phyloP scores from a whole-genome alignment of 1,284 basidiomycete species.

The Chondrostereum purpureum region DNA sequence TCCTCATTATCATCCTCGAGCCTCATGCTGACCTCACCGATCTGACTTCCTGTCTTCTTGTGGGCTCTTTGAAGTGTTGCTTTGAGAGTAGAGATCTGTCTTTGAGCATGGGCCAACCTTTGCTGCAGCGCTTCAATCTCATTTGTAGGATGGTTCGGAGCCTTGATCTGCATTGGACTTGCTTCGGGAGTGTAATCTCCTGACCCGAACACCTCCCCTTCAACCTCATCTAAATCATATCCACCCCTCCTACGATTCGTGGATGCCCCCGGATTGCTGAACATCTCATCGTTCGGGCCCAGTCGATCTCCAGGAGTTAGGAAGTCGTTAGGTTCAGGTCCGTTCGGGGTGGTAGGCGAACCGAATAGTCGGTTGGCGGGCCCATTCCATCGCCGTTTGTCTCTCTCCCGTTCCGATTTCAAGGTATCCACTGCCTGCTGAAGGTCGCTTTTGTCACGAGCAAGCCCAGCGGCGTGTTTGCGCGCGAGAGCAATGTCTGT shows the following conservation, averaged over 20 bases:
- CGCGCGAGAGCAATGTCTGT: conserved; percentile 88
- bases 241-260: conserved; percentile 35
- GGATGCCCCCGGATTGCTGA: conserved; percentile 57
- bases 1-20: conserved; percentile 31
- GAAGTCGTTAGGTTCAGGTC: conserved; percentile 38
- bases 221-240: conserved; percentile 29
- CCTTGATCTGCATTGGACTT: conserved; percentile 47
- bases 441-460: conserved; percentile 89
- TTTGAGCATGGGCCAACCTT: conserved; percentile 73
- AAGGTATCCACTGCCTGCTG: conserved; percentile 74
- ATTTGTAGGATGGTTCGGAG: conserved; percentile 67
- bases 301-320: conserved; percentile 50
- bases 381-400: conserved; percentile 50
- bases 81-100: conserved; percentile 76
- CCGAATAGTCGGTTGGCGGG: conserved; percentile 36
- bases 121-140: conserved; percentile 77
- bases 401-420: conserved; percentile 62
- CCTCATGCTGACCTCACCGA: conserved; percentile 26
- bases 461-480: conserved; percentile 80
- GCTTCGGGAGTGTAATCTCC: conserved; percentile 61
- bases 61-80: conserved; percentile 75
- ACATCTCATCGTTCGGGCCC: conserved; percentile 63
- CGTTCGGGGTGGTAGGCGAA: conserved; percentile 63
- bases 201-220: conserved; percentile 28
- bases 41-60: conserved; percentile 48